These are phyloP conservation scores for Fusarium metavorans DNA, from an alignment of 2,329 filamentous ascomycete genomes.

Conservation along the genomic window DNA sequence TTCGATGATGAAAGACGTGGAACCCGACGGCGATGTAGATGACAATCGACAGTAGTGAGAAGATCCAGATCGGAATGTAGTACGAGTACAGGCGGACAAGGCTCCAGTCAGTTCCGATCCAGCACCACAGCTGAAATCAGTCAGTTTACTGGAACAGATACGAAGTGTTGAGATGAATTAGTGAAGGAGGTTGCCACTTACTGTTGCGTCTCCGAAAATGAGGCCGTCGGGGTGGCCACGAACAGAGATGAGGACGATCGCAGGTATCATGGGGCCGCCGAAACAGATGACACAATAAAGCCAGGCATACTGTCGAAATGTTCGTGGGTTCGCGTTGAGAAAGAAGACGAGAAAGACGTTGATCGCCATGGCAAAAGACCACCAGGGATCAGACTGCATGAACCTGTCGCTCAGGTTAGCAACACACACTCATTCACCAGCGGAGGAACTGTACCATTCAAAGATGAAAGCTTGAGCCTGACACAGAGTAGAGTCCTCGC, in stretches of 20 bases:
- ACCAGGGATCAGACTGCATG: constrained; percentile 80
- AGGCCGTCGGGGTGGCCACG: constrained; percentile 51
- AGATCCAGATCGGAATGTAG: constrained; percentile 71
- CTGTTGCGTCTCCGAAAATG: constrained; percentile 68
- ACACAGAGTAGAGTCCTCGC: constrained; percentile 68
- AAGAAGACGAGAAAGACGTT: constrained; percentile 81
- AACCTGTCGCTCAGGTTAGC: constrained; percentile 65
- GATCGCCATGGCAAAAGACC: constrained; percentile 84
- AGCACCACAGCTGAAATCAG: constrained; percentile 66
- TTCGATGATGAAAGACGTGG: constrained; percentile 69
- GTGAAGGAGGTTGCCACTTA: constrained; percentile 46
- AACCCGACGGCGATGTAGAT: constrained; percentile 70
- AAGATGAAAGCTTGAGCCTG: constrained; percentile 71
- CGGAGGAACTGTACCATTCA: constrained; percentile 65
- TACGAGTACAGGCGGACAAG: constrained; percentile 69
- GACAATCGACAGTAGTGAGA: constrained; percentile 64
- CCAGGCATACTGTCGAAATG: constrained; percentile 77
- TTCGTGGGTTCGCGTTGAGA: constrained; percentile 66
- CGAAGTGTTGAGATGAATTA: background rate
- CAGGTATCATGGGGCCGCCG: constrained; percentile 75
- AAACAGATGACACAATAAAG: constrained; percentile 78
- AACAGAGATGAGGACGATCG: constrained; percentile 74
- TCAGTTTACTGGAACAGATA: constrained; percentile 15
- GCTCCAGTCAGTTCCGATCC: constrained; percentile 67
- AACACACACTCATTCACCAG: background rate